phyloP scores from a whole-genome alignment of 371 early-diverging fungal genomes.

The Mortierella sp. region DNA sequence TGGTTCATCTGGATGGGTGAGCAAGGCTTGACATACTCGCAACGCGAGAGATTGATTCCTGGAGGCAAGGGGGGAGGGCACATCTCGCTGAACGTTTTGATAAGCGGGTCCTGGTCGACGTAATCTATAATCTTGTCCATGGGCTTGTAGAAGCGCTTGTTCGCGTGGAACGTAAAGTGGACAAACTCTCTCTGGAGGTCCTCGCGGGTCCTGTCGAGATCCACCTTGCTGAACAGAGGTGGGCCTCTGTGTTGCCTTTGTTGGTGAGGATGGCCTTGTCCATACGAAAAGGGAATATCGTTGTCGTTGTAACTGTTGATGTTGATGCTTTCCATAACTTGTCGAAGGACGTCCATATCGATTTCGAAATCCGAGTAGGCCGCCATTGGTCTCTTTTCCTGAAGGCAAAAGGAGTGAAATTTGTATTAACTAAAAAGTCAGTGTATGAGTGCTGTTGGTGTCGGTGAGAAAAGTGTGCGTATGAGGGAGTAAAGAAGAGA shows the following conservation, averaged over 20 bases:
- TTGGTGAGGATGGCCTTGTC: not conserved
- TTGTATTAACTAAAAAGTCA: not conserved
- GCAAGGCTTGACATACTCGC: slow-evolving; percentile 34
- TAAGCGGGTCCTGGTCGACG: slow-evolving; percentile 20
- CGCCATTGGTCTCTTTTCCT: not conserved
- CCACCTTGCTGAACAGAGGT: slow-evolving; percentile 12
- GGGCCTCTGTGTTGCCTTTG: slow-evolving; percentile 2
- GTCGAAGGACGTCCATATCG: no score
- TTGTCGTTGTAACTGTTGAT: not conserved
- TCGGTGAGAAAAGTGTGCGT: not conserved
- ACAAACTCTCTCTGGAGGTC: slow-evolving; percentile 17
- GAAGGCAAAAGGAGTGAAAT: not conserved
- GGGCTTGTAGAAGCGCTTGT: slow-evolving; percentile 31
- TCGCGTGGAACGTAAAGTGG: slow-evolving; percentile 28
- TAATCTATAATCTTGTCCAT: slow-evolving; percentile 25
- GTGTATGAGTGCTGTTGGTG: not conserved
- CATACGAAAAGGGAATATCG: not conserved
- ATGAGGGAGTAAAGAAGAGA: not conserved
- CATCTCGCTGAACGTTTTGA: slow-evolving; percentile 17
- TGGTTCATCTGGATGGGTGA: slow-evolving; percentile 50
- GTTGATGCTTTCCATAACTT: no score
- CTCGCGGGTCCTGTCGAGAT: slow-evolving; percentile 9
- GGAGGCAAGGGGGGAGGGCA: slow-evolving; percentile 25
- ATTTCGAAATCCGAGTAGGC: not conserved
- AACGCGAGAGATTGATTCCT: slow-evolving; percentile 9